These are phyloP conservation scores for Coemansia sp. DNA, from an alignment of 192 early-diverging fungal genomes.

Conservation along the genomic window DNA sequence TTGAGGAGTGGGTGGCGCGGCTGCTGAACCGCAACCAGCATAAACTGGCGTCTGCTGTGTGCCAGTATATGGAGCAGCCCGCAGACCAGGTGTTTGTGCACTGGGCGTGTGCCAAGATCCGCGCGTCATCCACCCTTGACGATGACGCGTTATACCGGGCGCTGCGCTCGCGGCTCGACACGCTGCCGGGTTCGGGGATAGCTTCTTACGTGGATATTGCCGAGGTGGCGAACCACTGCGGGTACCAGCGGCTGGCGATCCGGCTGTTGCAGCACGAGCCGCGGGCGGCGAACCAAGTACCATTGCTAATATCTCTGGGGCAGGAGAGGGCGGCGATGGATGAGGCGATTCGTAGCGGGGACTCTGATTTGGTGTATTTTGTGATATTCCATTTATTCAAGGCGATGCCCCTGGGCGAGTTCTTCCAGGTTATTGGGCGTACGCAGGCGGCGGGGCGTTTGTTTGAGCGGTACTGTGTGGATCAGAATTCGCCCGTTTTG, in stretches of 20 bases:
- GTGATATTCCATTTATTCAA: constrained; percentile 90
- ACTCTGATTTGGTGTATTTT: constrained; percentile 95
- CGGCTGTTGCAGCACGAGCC: constrained; percentile 93
- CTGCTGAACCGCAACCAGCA: constrained; percentile 83
- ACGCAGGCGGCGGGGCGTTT: constrained; percentile 82
- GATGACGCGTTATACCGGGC: constrained; percentile 82
- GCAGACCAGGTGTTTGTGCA: constrained; percentile 84
- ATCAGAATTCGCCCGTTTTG: constrained; percentile 74
- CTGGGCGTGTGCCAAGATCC: constrained; percentile 98
- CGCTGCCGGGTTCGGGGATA: constrained; percentile 54
- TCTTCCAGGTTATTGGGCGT: constrained; percentile 82
- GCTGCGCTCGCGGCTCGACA: constrained; percentile 77
- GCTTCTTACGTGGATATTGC: constrained; percentile 90
- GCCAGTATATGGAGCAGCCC: constrained; percentile 79
- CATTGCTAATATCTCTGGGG: constrained; percentile 89
- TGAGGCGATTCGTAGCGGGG: constrained; percentile 92
- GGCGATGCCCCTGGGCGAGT: constrained; percentile 79
- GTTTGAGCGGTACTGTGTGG: constrained; percentile 80
- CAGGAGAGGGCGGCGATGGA: constrained; percentile 84
- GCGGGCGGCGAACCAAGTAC: constrained; percentile 91
- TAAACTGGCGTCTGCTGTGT: constrained; percentile 81
- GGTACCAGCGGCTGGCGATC: constrained; percentile 76
- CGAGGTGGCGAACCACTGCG: constrained; percentile 81
- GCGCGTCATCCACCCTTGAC: constrained; percentile 68
- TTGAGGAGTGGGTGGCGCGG: constrained; percentile 80